Conservation (phyloP, 805 yeast genomes). For the Scheffersomyces coipomensis region DNA sequence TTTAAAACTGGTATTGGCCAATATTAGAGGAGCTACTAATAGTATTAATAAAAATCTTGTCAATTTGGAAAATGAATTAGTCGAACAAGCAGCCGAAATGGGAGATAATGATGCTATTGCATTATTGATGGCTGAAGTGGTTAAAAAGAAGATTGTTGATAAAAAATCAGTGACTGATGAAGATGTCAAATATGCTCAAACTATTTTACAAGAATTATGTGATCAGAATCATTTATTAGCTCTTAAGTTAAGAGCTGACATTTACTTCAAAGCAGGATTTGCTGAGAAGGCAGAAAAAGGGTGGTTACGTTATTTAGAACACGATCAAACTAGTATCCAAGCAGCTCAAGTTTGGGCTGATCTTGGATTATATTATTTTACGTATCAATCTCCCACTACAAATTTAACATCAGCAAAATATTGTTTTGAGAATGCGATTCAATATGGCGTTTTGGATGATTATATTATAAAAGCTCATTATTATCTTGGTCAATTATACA, state of each 20-base stretch:
- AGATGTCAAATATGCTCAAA: slow-evolving; percentile 63
- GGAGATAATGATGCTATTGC: slow-evolving; percentile 84
- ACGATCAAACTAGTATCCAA: slow-evolving; percentile 56
- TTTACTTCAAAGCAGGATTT: slow-evolving; percentile 52
- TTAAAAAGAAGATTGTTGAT: slow-evolving; percentile 28
- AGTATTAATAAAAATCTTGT: slow-evolving; percentile 55
- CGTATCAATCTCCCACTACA: slow-evolving; percentile 35
- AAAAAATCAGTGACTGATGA: slow-evolving; percentile 30
- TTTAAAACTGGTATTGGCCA: slow-evolving; percentile 65
- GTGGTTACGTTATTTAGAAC: slow-evolving; percentile 55
- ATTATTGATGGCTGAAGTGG: slow-evolving; percentile 65
- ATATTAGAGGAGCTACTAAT: slow-evolving; percentile 59
- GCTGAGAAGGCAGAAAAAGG: slow-evolving; percentile 55
- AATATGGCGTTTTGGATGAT: slow-evolving; percentile 59
- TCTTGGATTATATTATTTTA: slow-evolving; percentile 61
- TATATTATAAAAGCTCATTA: slow-evolving; percentile 70
- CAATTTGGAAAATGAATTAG: slow-evolving; percentile 64
- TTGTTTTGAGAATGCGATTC: slow-evolving; percentile 61
- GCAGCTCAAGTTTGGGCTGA: slow-evolving; percentile 73
- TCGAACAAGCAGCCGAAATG: slow-evolving; percentile 81
- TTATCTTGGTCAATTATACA: slow-evolving; percentile 68
- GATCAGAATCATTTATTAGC: slow-evolving; percentile 69
- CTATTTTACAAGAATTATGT: slow-evolving; percentile 56
- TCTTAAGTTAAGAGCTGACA: slow-evolving; percentile 76
- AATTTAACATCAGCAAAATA: slow-evolving; percentile 51